A percentile compares a stretch with the other conserved stretches of the same genome.
Conservation (phyloP, 257 asterid species). For the Petunia axillaris region DNA sequence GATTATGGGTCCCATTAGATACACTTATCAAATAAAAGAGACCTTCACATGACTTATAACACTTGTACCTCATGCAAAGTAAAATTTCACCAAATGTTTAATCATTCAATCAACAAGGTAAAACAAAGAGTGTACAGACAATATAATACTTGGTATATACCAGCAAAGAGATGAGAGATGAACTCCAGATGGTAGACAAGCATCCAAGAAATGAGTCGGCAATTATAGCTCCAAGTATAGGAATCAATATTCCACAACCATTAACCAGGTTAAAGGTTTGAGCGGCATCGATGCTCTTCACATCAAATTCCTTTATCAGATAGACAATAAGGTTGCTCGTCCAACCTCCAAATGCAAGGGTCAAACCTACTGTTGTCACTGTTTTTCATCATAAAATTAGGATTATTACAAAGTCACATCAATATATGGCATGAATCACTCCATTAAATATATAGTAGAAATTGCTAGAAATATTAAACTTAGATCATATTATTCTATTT, state of each 20-base stretch:
- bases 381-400: conserved; percentile 16
- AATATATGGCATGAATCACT: too few relatives aligned
- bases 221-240: conserved; percentile 48
- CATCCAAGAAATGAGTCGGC: conserved; percentile 62
- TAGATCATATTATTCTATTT: too few relatives aligned
- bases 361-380: conserved; percentile 43
- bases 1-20: too few relatives aligned
- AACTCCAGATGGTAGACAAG: conserved; percentile 50
- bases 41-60: too few relatives aligned
- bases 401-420: too few relatives aligned
- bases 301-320: conserved; percentile 45
- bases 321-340: conserved; percentile 48
- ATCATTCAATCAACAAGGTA: too few relatives aligned
- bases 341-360: conserved; percentile 47
- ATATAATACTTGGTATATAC: conserved; percentile 21
- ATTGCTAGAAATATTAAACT: too few relatives aligned
- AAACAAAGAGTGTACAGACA: too few relatives aligned
- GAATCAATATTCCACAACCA: conserved; percentile 44
- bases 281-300: conserved; percentile 46
- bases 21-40: too few relatives aligned
- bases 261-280: conserved; percentile 37
- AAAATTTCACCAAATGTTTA: too few relatives aligned
- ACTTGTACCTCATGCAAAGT: too few relatives aligned
- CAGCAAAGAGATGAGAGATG: conserved; percentile 49
- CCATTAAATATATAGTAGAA: too few relatives aligned